Evolutionary conservation across 176 grass and related monocot genomes (phyloP).

Genomic region (Pontederia crassipes): DNA sequence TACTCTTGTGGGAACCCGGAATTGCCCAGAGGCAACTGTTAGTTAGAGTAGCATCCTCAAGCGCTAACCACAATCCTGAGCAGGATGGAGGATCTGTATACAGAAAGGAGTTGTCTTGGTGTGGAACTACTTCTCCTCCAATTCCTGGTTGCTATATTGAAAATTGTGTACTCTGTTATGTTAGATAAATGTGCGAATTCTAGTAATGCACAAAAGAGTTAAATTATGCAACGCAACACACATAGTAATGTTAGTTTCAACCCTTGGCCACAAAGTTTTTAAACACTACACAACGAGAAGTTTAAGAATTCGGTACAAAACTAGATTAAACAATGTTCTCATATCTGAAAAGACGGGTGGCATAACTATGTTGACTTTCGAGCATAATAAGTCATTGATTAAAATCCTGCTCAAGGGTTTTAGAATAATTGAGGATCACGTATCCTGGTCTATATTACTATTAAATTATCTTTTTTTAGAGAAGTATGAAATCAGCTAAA

Average conservation of each 20-base stretch:
- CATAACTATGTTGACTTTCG: too few relatives aligned
- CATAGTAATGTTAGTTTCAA: background rate
- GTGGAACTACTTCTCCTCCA: conserved; percentile 89
- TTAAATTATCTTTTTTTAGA: too few relatives aligned
- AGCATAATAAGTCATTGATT: too few relatives aligned
- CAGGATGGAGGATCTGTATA: conserved; percentile 70
- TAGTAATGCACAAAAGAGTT: background rate
- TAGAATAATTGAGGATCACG: too few relatives aligned
- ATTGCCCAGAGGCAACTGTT: conserved; percentile 92
- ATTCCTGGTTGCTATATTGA: conserved; percentile 82
- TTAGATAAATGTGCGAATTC: background rate
- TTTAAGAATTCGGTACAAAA: too few relatives aligned
- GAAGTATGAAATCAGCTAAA: too few relatives aligned
- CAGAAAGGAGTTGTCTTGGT: conserved; percentile 92
- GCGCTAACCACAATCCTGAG: conserved; percentile 91
- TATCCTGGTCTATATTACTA: too few relatives aligned
- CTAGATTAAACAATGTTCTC: too few relatives aligned
- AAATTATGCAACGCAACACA: background rate
- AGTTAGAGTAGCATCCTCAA: conserved; percentile 64
- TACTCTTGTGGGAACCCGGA: conserved; percentile 81
- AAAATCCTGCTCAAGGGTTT: too few relatives aligned
- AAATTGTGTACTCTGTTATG: conserved; percentile 12
- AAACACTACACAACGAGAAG: background rate
- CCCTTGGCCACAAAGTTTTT: background rate
- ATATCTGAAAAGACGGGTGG: too few relatives aligned